Evolutionary conservation across 106 monocot species (phyloP), one percentile per base, ranked within the genome.

Genomic region (Dioscorea zingiberensis): DNA sequence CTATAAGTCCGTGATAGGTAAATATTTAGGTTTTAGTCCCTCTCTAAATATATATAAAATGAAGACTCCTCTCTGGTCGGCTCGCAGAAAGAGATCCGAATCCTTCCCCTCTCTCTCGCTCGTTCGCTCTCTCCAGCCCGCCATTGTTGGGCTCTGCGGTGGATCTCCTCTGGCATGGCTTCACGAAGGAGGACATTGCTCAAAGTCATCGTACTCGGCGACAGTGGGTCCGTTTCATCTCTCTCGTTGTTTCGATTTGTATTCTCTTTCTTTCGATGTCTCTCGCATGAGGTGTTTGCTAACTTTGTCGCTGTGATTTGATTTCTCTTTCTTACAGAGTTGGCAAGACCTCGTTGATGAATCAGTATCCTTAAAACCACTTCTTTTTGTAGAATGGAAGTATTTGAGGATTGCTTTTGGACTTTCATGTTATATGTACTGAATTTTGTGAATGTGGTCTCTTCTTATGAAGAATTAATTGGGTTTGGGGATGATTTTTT

Each of bases 311-410:
- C 13, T 25, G 12, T 69, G 2, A n/a, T 58, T 48, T 26, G 27
- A 13, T 3, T 26, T 63, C 11, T 18, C 11, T 13, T 51, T 25
- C 32, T 21, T 18, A 8, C 38, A 93, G 93, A 27, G 89, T 90
- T 22, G 94, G 94, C 27, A 94, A 94, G 79, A 94, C 94, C 27
- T 89, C 94, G 70, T 63, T 89, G 86, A 90, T 93, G 93, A 93
- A 86, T 51, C 93, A 86, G 93, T 85, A 93, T 93, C 82, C 85
- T 81, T 70, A 21, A 59, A 18, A 56, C 32, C 59, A 19, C 72
- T 7, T 25, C 12, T 47, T 32, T 58, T 47, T n/a, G n/a, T 47
- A 27, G 45, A 16, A 65, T 47, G 25, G 15, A 5, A 17, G 38
- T 18, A 5, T 68, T 67, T 47, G 16, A 12, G 13, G 11, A 16